A percentile compares a stretch with the other conserved stretches of the same genome.
These are phyloP conservation scores for Cercospora citrullina DNA, from an alignment of 2,329 filamentous ascomycete species.

Conservation along the genomic window DNA sequence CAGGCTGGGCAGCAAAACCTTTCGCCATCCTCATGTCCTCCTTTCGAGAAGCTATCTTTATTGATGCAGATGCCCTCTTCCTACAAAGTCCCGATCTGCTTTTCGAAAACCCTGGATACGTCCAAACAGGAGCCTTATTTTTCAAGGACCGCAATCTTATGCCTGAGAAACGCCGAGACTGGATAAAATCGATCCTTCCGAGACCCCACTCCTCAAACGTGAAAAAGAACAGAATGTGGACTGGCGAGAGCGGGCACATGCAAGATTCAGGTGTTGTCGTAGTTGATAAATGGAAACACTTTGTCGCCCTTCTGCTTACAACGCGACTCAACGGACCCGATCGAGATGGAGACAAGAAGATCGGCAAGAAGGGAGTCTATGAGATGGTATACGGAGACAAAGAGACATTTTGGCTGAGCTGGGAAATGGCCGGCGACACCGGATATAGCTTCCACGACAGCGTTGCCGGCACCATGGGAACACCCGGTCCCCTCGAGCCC, in stretches of 20 bases:
- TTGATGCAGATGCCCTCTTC: constrained; percentile 47
- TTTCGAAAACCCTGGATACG: constrained; percentile 46
- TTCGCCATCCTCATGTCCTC: constrained; percentile 50
- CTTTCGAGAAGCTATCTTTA: constrained; percentile 51
- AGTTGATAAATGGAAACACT: constrained; percentile 51
- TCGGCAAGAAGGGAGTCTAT: constrained; percentile 46
- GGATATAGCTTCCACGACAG: constrained; percentile 49
- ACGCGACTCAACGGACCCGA: constrained; percentile 48
- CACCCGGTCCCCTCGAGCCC: constrained; percentile 15
- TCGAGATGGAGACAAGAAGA: constrained; percentile 43
- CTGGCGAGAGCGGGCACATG: constrained; percentile 41
- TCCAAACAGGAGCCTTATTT: constrained; percentile 48
- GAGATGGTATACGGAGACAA: constrained; percentile 54
- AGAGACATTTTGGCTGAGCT: constrained; percentile 54
- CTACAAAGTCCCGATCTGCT: constrained; percentile 45
- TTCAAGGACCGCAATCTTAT: constrained; percentile 50
- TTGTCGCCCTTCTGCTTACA: constrained; percentile 46
- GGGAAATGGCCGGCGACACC: constrained; percentile 48
- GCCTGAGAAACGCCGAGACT: constrained; percentile 41
- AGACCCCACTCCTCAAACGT: constrained; percentile 46
- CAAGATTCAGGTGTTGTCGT: constrained; percentile 52
- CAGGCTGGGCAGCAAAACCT: constrained; percentile 51
- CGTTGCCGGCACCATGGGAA: constrained; percentile 41
- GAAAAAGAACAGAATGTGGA: constrained; percentile 44
- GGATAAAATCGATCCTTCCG: constrained; percentile 47